Percentiles rank a stretch among this genome's conserved stretches.
These are phyloP conservation scores for Acanthamoeba lugdunensis DNA, from an alignment of 208 protist genomes.

Conservation along the genomic window DNA sequence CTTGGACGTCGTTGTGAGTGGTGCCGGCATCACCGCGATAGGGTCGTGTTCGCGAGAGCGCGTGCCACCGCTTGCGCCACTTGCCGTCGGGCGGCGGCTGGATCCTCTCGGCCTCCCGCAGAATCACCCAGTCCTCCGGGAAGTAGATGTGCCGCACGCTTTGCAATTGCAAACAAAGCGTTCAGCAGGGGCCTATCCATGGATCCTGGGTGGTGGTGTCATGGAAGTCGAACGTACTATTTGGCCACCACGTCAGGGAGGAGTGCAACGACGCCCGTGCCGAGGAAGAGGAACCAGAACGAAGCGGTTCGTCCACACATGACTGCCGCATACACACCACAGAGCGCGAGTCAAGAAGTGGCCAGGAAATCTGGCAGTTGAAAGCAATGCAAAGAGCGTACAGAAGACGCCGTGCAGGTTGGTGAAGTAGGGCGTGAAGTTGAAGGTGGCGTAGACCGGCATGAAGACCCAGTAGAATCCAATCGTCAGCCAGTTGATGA, in stretches of 20 bases:
- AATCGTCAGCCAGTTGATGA: constrained; percentile 22
- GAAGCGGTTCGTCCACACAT: neutral
- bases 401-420: constrained; percentile 9
- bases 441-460: neutral
- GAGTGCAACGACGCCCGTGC: neutral
- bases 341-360: neutral
- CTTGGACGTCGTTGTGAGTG: neutral
- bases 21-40: neutral
- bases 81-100: neutral
- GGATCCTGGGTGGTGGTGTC: neutral
- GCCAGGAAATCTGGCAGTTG: neutral
- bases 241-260: neutral
- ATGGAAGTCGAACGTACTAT: neutral
- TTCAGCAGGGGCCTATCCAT: neutral
- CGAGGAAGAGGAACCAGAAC: constrained; percentile 46
- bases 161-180: neutral
- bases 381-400: neutral
- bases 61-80: constrained; percentile 11
- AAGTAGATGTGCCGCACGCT: neutral
- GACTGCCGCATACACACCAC: neutral
- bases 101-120: constrained; percentile 22
- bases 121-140: constrained; percentile 26
- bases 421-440: neutral
- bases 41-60: neutral
- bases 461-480: constrained; percentile 29